Evolutionary conservation across 352 stramenopile species (phyloP).

Genomic region (Saprolegnia diclina): DNA sequence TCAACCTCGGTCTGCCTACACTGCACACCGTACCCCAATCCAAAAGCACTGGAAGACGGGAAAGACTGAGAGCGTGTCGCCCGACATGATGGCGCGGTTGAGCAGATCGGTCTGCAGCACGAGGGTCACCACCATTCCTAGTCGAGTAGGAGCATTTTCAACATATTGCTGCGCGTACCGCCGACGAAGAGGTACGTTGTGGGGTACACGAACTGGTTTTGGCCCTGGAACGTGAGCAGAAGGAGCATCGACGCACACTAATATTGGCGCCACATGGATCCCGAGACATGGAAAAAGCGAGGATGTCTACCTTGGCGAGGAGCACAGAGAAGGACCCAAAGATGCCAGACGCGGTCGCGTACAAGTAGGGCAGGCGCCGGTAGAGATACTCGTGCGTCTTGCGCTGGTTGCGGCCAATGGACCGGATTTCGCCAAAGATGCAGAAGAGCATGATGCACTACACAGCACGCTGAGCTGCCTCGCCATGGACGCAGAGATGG

Average conservation of each 20-base stretch:
- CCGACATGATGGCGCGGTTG: constrained; percentile 78
- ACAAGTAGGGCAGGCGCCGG: constrained; percentile 66
- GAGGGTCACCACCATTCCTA: constrained; percentile 68
- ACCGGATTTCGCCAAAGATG: constrained; percentile 72
- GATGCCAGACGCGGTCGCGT: constrained; percentile 73
- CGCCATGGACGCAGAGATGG: neutral
- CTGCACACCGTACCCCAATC: constrained; percentile 56
- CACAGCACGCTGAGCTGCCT: no score
- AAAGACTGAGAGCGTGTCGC: constrained; percentile 80
- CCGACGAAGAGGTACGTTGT: constrained; percentile 80
- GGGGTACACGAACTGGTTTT: constrained; percentile 83
- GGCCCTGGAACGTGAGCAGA: constrained; percentile 64
- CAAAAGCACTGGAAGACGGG: constrained; percentile 87
- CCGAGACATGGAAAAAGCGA: no score
- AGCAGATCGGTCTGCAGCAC: constrained; percentile 79
- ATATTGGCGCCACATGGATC: no score
- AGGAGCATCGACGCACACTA: constrained; percentile 74
- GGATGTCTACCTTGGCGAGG: constrained; percentile 70
- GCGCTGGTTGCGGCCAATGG: constrained; percentile 47
- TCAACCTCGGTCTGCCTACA: no score
- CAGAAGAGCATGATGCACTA: constrained; percentile 51
- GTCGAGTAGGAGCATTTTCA: neutral
- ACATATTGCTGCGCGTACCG: constrained; percentile 14
- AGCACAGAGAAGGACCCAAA: constrained; percentile 80
- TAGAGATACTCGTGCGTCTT: constrained; percentile 55